Conservation (phyloP, 352 stramenopile species). For the Phytophthora hibernalis region DNA sequence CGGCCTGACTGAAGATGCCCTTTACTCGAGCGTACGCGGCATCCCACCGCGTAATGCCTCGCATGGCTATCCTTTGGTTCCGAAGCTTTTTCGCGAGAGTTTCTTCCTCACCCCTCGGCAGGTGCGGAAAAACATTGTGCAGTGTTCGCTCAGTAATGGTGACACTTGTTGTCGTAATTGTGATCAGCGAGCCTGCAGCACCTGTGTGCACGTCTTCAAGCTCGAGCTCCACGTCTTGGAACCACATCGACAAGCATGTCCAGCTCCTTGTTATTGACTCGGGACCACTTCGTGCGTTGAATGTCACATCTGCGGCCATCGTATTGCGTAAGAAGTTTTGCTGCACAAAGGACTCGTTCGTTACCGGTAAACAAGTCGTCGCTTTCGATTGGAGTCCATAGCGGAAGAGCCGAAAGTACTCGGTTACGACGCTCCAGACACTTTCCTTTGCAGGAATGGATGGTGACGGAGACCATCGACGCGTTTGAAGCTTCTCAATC, state of each 20-base stretch:
- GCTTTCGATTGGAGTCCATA: too few relatives aligned
- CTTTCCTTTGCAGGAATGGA: background rate
- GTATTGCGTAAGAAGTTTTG: too few relatives aligned
- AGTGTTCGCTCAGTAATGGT: background rate
- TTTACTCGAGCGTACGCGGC: background rate
- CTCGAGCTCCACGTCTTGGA: slow-evolving; percentile 15
- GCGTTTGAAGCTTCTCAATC: background rate
- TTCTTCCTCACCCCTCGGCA: background rate
- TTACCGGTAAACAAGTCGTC: too few relatives aligned
- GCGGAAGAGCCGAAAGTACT: slow-evolving; percentile 20
- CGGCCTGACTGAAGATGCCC: background rate
- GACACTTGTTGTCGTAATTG: slow-evolving; percentile 1
- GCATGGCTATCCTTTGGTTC: background rate
- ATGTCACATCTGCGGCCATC: too few relatives aligned
- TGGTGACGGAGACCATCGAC: background rate
- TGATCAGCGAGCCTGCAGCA: background rate
- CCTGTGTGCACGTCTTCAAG: too few relatives aligned
- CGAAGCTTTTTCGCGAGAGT: background rate
- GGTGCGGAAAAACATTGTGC: slow-evolving; percentile 2
- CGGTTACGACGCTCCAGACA: slow-evolving; percentile 9
- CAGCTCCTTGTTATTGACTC: slow-evolving; percentile 22
- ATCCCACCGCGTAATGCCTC: background rate
- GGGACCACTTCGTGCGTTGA: too few relatives aligned
- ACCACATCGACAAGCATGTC: slow-evolving; percentile 19
- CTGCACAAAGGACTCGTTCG: too few relatives aligned